Base-by-base conservation (phyloP, 345 rosid species). In the Camelina neglecta region DNA sequence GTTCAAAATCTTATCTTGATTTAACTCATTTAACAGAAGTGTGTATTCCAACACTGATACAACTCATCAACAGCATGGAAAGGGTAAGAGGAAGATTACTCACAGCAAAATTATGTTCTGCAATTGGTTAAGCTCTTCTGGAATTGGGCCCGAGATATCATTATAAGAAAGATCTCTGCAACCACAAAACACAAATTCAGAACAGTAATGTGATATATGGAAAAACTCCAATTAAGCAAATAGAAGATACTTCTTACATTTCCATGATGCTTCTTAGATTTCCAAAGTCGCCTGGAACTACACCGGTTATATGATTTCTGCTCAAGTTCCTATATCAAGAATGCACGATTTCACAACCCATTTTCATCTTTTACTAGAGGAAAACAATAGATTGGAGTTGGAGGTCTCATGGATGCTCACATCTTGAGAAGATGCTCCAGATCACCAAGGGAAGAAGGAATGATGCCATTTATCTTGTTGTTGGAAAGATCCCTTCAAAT, bases 391-490 rank as follows among this genome's bases (percentile, higher is more conserved):
- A 60, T 31, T 45, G 45, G 54, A 26, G 29, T 26, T 26, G 29
- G 29, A 9, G 71, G 55, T 72, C 15, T 42, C 41, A 21, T 42
- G 73, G 51, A 64, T 62, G 79, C 92, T 86, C 63, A 95, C 99
- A 95, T 81, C 87, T 90, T 92, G 31, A 90, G 84, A 71, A 95
- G 93, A 81, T 95, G 99, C 79, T 95, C 99, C 81, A 95, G 83
- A 81, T 92, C 98, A 69, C 99, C 98, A 16, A 95, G 86, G 33
- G 99, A 84, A 77, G 97, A 81, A 73, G 99, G 99, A 62, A 95
- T 90, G 38, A 75, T 81, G 50, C 98, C 99, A 75, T 65, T 84
- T 59, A 95, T 90, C 75, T 87, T 85, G 86, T 95, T 92, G 66
- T 83, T 74, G 35, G 98, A 95, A 63, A 95, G 82, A 79, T 95